Evolutionary conservation across 2,329 filamentous ascomycete species (phyloP).

Genomic region (Zymoseptoria passerinii): DNA sequence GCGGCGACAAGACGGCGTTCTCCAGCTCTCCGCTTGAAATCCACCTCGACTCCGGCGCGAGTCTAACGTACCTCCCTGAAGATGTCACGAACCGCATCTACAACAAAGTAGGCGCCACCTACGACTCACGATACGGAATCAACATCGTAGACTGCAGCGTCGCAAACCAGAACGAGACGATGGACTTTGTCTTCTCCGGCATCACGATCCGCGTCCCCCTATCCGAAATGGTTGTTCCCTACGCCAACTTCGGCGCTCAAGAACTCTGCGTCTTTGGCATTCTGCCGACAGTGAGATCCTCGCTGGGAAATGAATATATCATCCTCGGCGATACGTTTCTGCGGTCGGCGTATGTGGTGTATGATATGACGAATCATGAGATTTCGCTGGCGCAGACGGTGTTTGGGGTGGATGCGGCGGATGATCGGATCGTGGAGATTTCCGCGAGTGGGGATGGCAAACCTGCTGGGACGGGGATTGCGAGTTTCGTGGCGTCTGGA

Average conservation of each 20-base stretch:
- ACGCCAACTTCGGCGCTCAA: not conserved
- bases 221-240: conserved; percentile 47
- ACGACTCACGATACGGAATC: conserved; percentile 22
- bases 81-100: conserved; percentile 44
- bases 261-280: conserved; percentile 6
- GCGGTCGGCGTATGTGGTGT: conserved; percentile 56
- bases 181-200: conserved; percentile 50
- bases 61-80: conserved; percentile 59
- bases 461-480: not conserved
- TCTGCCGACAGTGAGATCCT: conserved; percentile 40
- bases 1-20: conserved; percentile 36
- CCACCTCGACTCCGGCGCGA: conserved; percentile 58
- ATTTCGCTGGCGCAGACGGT: conserved; percentile 53
- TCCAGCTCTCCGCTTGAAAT: conserved; percentile 42
- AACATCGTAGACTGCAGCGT: conserved; percentile 19
- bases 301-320: conserved; percentile 36
- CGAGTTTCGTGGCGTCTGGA: not conserved
- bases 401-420: conserved; percentile 44
- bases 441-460: conserved; percentile 11
- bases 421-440: conserved; percentile 47
- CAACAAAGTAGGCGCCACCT: conserved; percentile 33
- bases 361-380: conserved; percentile 52
- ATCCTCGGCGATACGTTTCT: conserved; percentile 56
- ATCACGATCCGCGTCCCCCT: conserved; percentile 45
- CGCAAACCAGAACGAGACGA: conserved; percentile 37